Evolutionary conservation across 2,329 filamentous ascomycete species (phyloP).

Genomic region (Elsinoe ampelina): DNA sequence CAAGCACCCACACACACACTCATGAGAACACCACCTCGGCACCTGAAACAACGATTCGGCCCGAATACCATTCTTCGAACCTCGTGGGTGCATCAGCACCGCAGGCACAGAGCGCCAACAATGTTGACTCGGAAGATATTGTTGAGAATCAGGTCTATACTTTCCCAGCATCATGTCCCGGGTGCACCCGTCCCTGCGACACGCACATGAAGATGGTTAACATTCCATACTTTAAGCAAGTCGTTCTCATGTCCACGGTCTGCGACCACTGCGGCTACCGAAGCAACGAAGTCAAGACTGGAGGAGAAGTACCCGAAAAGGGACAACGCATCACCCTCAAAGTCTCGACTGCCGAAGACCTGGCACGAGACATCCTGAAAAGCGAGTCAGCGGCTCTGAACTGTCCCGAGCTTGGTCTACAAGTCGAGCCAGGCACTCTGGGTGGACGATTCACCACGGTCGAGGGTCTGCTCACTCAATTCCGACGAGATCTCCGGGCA

Average conservation of each 20-base stretch:
- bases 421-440: slow-evolving; percentile 85
- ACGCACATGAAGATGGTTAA: slow-evolving; percentile 99
- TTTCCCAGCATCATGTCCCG: slow-evolving; percentile 85
- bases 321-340: slow-evolving; percentile 74
- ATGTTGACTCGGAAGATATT: slow-evolving; percentile 50
- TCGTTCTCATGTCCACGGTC: slow-evolving; percentile 88
- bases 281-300: slow-evolving; percentile 95
- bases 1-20: slow-evolving; percentile 27
- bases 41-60: slow-evolving; percentile 47
- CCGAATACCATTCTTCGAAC: slow-evolving; percentile 42
- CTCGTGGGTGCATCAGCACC: slow-evolving; percentile 20
- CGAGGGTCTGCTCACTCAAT: slow-evolving; percentile 84
- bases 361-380: slow-evolving; percentile 90
- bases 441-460: slow-evolving; percentile 95
- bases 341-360: slow-evolving; percentile 60
- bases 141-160: slow-evolving; percentile 86
- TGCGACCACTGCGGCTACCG: slow-evolving; percentile 85
- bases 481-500: slow-evolving; percentile 76
- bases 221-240: slow-evolving; percentile 96
- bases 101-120: slow-evolving; percentile 24
- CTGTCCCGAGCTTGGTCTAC: slow-evolving; percentile 77
- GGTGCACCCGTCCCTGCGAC: slow-evolving; percentile 73
- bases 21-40: slow-evolving; percentile 30
- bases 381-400: slow-evolving; percentile 82
- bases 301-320: slow-evolving; percentile 78